Percentiles rank a stretch among this genome's conserved stretches.
Evolutionary conservation across 495 filamentous ascomycete species (phyloP).

Genomic region (Penicillium angulare): DNA sequence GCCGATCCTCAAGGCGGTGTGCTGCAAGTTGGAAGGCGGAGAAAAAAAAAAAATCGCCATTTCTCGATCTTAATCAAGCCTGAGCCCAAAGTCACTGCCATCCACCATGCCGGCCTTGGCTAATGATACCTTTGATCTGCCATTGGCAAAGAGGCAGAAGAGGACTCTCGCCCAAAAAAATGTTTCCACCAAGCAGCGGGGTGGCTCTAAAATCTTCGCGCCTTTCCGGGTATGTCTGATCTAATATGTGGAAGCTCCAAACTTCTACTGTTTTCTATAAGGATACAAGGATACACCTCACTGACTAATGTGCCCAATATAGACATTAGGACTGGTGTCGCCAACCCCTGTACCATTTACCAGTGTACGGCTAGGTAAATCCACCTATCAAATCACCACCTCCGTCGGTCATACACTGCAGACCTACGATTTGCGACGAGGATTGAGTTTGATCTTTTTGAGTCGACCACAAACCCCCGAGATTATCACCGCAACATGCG

Average conservation of each 20-base stretch:
- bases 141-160: constrained; percentile 68
- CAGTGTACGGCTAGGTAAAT: constrained; percentile 81
- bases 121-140: constrained; percentile 49
- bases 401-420: constrained; percentile 86
- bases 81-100: neutral
- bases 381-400: constrained; percentile 95
- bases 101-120: constrained; percentile 43
- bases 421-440: constrained; percentile 88
- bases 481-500: constrained; percentile 77
- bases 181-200: constrained; percentile 11
- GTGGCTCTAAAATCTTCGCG: constrained; percentile 76
- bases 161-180: constrained; percentile 29
- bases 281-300: neutral
- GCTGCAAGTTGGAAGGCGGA: neutral
- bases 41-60: neutral
- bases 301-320: constrained; percentile 6
- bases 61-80: neutral
- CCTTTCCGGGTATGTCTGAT: constrained; percentile 78
- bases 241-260: neutral
- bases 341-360: constrained; percentile 88
- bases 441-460: constrained; percentile 87
- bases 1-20: neutral
- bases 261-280: too few species aligned
- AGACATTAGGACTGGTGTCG: constrained; percentile 93
- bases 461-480: constrained; percentile 85